A percentile compares a stretch with the other conserved stretches of the same genome.
Conservation (phyloP, 345 rosid species). For the Linum trigynum region DNA sequence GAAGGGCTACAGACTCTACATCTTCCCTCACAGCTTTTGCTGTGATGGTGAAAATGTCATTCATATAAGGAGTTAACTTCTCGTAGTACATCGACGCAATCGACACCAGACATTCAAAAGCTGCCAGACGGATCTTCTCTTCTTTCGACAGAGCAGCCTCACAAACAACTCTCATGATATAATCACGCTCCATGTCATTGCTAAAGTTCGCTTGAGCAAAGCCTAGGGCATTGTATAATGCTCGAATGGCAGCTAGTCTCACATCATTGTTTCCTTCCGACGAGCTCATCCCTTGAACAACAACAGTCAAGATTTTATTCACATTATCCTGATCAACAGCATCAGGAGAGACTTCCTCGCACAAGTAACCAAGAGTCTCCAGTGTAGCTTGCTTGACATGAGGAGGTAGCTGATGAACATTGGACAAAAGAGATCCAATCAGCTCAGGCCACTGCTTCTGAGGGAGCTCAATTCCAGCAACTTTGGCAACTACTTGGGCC, state of each 20-base stretch:
- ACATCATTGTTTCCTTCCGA: constrained; percentile 49
- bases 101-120: constrained; percentile 59
- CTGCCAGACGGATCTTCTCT: constrained; percentile 50
- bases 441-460: constrained; percentile 80
- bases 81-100: constrained; percentile 56
- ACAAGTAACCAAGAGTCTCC: constrained; percentile 5
- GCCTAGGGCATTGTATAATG: constrained; percentile 52
- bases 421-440: constrained; percentile 11
- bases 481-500: constrained; percentile 61
- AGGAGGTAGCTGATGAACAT: constrained; percentile 4
- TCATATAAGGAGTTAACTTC: constrained; percentile 43
- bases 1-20: constrained; percentile 54
- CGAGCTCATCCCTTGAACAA: constrained; percentile 58
- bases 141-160: constrained; percentile 51
- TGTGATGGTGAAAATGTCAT: constrained; percentile 47
- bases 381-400: constrained; percentile 2
- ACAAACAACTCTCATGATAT: constrained; percentile 58
- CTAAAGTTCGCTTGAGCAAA: constrained; percentile 63
- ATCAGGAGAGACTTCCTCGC: constrained; percentile 4
- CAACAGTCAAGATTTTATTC: constrained; percentile 62
- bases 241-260: constrained; percentile 55
- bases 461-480: constrained; percentile 69
- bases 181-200: constrained; percentile 63
- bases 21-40: constrained; percentile 58
- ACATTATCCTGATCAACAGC: constrained; percentile 26